A percentile compares a stretch with the other conserved stretches of the same genome.
Conservation (phyloP, 2,329 filamentous ascomycete species). For the Madurella mycetomatis region DNA sequence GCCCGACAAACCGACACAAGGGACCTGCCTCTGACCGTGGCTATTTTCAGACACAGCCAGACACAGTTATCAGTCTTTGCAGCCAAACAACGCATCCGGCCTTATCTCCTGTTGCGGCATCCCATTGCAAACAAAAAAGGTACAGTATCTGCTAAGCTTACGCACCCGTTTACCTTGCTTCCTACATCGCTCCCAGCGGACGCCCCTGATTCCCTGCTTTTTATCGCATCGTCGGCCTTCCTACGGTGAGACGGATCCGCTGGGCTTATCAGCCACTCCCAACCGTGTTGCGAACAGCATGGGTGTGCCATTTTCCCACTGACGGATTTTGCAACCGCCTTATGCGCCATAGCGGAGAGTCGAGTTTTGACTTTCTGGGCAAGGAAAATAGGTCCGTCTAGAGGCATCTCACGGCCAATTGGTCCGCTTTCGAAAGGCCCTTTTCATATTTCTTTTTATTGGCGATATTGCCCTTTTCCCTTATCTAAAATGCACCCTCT, state of each 20-base stretch:
- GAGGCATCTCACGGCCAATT: not conserved
- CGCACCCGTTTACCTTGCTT: not conserved
- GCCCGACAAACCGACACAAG: no score
- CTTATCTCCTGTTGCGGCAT: conserved; percentile 24
- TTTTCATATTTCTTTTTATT: not conserved
- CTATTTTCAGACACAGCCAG: conserved; percentile 19
- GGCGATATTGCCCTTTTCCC: not conserved
- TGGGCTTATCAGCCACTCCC: conserved; percentile 6
- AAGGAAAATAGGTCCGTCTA: not conserved
- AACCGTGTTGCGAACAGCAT: not conserved
- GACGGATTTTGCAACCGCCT: not conserved
- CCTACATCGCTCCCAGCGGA: not conserved
- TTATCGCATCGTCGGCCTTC: not conserved
- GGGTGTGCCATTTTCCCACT: not conserved
- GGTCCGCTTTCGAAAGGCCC: not conserved
- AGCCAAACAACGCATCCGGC: conserved; percentile 18
- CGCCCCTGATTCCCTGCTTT: not conserved
- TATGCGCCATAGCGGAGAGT: not conserved
- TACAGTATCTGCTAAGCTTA: conserved; percentile 5
- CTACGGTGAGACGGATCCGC: not conserved
- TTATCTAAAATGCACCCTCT: conserved; percentile 5
- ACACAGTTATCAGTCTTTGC: conserved; percentile 17
- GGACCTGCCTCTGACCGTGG: not conserved
- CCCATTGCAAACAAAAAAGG: conserved; percentile 10
- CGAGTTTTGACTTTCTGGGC: not conserved